A percentile compares a stretch with the other conserved stretches of the same genome.
Conservation (phyloP, 768 basidiomycete genomes). For the Boletus rex-veris region DNA sequence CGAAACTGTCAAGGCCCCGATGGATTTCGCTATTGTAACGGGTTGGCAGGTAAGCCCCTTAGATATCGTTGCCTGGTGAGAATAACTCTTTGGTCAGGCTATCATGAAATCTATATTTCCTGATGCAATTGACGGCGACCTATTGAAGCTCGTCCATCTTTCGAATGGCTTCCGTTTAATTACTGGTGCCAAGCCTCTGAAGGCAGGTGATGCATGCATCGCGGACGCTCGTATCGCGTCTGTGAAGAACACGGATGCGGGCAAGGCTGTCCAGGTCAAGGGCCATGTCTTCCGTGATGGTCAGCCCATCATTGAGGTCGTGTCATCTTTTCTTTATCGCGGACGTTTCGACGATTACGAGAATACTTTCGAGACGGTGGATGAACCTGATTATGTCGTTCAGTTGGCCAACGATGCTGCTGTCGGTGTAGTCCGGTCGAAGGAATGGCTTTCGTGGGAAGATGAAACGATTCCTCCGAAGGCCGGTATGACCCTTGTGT, state of each 20-base stretch:
- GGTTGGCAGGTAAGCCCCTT: constrained; percentile 85
- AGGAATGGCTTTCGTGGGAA: constrained; percentile 98
- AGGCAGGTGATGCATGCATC: constrained; percentile 85
- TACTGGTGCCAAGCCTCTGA: constrained; percentile 69
- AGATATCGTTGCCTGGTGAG: background rate
- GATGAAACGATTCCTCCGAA: constrained; percentile 74
- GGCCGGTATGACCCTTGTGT: constrained; percentile 80
- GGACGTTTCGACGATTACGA: constrained; percentile 91
- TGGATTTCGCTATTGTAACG: constrained; percentile 98
- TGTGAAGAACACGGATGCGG: constrained; percentile 84
- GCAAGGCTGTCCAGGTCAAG: constrained; percentile 90
- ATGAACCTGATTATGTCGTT: constrained; percentile 87
- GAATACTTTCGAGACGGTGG: constrained; percentile 92
- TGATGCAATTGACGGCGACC: constrained; percentile 82
- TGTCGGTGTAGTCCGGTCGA: constrained; percentile 88
- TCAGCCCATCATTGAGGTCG: constrained; percentile 85
- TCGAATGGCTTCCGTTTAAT: constrained; percentile 95
- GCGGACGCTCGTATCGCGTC: constrained; percentile 87
- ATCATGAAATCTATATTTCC: constrained; percentile 99
- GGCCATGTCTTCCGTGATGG: constrained; percentile 76
- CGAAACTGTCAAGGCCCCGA: constrained; percentile 75
- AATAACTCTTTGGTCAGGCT: constrained; percentile 50
- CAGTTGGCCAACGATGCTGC: constrained; percentile 69
- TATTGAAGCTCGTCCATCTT: constrained; percentile 93
- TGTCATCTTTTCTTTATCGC: constrained; percentile 95